These are phyloP conservation scores for Onygenales sp. DNA, from an alignment of 2,329 filamentous ascomycete genomes.

Conservation along the genomic window DNA sequence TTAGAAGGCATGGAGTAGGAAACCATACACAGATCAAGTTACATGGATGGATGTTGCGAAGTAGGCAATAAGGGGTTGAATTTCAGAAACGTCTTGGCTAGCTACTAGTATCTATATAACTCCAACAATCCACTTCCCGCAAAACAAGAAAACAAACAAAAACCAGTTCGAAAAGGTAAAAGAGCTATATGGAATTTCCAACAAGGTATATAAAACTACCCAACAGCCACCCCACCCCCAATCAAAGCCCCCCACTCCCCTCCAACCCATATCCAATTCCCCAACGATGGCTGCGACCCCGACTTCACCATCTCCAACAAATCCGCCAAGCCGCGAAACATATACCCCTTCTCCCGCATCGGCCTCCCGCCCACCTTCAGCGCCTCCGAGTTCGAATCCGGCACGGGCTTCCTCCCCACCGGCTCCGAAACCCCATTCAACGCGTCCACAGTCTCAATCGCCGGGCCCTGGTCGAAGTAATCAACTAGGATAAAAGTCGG, in stretches of 20 bases:
- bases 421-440: slow-evolving; percentile 50
- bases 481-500: slow-evolving; percentile 73
- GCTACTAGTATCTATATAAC: no score
- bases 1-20: no score
- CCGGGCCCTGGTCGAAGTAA: slow-evolving; percentile 65
- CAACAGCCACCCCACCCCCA: slow-evolving; percentile 28
- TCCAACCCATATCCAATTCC: slow-evolving; percentile 36
- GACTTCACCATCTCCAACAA: slow-evolving; percentile 28
- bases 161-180: neutral
- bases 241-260: slow-evolving; percentile 32
- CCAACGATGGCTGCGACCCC: slow-evolving; percentile 28
- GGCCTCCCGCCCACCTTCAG: slow-evolving; percentile 17
- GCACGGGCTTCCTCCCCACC: slow-evolving; percentile 33
- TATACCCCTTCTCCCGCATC: slow-evolving; percentile 20
- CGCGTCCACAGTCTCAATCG: slow-evolving; percentile 58
- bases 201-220: neutral
- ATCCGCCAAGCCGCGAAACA: slow-evolving; percentile 29
- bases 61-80: no score
- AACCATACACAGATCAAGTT: no score
- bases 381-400: slow-evolving; percentile 17
- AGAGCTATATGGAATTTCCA: neutral
- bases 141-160: no score
- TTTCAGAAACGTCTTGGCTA: no score
- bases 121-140: no score
- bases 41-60: no score